A percentile compares a stretch with the other conserved stretches of the same genome.
These are phyloP conservation scores for Thymus quinquecostatus DNA, from an alignment of 257 asterid species.

Conservation along the genomic window DNA sequence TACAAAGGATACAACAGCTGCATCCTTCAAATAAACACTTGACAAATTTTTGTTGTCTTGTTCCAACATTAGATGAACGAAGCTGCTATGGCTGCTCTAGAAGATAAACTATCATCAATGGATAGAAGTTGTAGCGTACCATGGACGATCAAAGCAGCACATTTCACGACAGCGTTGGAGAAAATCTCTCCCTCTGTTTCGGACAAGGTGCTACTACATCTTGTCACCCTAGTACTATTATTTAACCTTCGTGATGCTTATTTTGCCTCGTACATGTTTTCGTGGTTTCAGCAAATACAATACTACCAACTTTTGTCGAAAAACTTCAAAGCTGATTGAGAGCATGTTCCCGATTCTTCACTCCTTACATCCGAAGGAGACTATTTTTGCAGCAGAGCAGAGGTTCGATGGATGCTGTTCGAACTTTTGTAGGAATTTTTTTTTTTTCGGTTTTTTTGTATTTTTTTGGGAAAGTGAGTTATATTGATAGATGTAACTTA, in stretches of 20 bases:
- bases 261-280: conserved; percentile 23
- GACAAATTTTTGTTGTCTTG: too few species aligned
- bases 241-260: not conserved
- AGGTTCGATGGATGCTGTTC: not conserved
- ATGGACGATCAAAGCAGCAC: too few species aligned
- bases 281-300: conserved; percentile 64
- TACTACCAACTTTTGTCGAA: conserved; percentile 53
- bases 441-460: too few species aligned
- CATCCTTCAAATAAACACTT: too few species aligned
- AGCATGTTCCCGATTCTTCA: conserved; percentile 7
- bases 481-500: not conserved
- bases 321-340: conserved; percentile 42
- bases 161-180: too few species aligned
- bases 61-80: too few species aligned
- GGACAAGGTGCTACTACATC: too few species aligned
- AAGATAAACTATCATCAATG: too few species aligned
- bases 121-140: too few species aligned
- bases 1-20: too few species aligned
- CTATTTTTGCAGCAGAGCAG: not conserved
- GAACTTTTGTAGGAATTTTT: not conserved
- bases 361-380: not conserved
- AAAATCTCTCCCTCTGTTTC: too few species aligned
- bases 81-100: too few species aligned
- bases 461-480: not conserved
- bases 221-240: not conserved